These are phyloP conservation scores for Aspergillus pseudoviridinutans DNA, from an alignment of 2,329 filamentous ascomycete genomes.

Conservation along the genomic window DNA sequence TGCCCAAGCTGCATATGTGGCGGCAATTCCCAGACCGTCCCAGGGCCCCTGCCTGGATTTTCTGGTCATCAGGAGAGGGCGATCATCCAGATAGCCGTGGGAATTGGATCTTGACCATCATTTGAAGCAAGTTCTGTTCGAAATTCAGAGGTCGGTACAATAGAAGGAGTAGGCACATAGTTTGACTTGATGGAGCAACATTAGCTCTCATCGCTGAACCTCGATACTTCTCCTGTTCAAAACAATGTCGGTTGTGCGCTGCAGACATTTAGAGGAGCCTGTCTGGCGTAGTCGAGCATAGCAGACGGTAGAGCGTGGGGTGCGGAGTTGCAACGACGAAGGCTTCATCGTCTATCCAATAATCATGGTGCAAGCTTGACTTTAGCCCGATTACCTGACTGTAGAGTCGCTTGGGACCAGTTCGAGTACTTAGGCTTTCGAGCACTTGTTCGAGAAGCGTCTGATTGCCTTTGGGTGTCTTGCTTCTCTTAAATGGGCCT, in stretches of 20 bases:
- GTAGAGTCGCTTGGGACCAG: too few relatives aligned
- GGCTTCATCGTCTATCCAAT: too few relatives aligned
- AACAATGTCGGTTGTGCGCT: neutral
- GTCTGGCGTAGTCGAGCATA: too few relatives aligned
- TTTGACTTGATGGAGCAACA: neutral
- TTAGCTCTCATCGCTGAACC: neutral
- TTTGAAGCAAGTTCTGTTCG: neutral
- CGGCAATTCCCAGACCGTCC: slow-evolving; percentile 14
- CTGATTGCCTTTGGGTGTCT: neutral
- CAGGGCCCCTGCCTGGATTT: slow-evolving; percentile 7
- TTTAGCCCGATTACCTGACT: too few relatives aligned
- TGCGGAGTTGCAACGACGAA: too few relatives aligned
- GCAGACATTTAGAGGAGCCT: neutral
- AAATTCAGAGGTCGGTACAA: neutral
- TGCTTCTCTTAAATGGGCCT: neutral
- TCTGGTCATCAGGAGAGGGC: slow-evolving; percentile 7
- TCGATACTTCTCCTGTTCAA: neutral
- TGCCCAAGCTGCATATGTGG: slow-evolving; percentile 15
- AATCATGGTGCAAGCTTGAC: too few relatives aligned
- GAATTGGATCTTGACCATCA: neutral
- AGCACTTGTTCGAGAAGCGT: too few relatives aligned
- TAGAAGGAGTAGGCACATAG: neutral
- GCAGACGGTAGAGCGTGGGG: too few relatives aligned
- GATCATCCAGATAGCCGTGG: neutral
- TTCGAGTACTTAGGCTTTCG: too few relatives aligned